A percentile compares a stretch with the other conserved stretches of the same genome.
phyloP scores from a whole-genome alignment of 352 stramenopile species.

The Achlya hypogyna region DNA sequence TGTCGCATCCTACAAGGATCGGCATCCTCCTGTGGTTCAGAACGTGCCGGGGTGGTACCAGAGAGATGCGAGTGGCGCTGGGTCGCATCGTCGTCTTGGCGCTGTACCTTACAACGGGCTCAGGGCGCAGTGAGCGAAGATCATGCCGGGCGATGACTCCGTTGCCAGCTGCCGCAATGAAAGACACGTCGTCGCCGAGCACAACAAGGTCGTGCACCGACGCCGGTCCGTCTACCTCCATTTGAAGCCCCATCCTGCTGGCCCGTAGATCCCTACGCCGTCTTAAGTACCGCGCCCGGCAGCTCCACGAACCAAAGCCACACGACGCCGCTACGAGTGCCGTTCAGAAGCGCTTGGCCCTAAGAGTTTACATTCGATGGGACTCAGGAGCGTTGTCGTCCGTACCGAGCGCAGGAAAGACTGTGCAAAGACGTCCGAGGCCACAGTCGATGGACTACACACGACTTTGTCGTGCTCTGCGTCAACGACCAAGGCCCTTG shows the following conservation, averaged over 20 bases:
- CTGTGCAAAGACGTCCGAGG: conserved; percentile 20
- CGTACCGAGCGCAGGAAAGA: neutral
- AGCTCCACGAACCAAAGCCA: conserved; percentile 5
- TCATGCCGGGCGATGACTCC: neutral
- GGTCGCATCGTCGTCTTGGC: neutral
- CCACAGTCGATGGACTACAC: neutral
- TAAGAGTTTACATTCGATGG: neutral
- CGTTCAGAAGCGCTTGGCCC: conserved; percentile 4
- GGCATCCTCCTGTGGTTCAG: neutral
- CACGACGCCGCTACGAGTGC: conserved; percentile 10
- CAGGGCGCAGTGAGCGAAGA: neutral
- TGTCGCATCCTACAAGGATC: neutral
- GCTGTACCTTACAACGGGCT: neutral
- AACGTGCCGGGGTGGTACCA: neutral
- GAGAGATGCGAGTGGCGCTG: neutral
- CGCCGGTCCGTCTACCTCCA: neutral
- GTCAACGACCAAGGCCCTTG: conserved; percentile 1
- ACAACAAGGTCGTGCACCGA: neutral
- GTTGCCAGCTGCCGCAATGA: neutral
- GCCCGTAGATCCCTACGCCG: neutral
- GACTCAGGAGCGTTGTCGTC: too few relatives aligned
- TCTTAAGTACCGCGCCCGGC: neutral
- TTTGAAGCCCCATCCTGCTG: neutral
- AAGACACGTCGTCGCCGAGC: neutral
- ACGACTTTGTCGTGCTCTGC: neutral